Evolutionary conservation across 495 filamentous ascomycete genomes (phyloP), one percentile per base, ranked within the genome.

Genomic region (Beverwykella pulmonaria): DNA sequence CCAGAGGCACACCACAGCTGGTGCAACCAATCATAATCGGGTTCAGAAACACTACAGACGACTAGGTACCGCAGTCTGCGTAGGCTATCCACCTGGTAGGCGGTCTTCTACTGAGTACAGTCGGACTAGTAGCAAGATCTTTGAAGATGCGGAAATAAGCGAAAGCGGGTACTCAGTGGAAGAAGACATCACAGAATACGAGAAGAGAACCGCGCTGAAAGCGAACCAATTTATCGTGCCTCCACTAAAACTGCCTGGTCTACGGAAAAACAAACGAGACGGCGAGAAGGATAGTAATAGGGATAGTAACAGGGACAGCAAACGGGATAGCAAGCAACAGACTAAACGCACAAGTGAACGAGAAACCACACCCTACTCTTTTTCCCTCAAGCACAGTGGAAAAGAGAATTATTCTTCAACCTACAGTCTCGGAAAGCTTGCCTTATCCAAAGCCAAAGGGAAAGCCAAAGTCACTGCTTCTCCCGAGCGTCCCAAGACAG

Each of bases 371-470:
- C 59, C 59, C 4, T 60, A 48, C n/a, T 32, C 55, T 20, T 50
- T 59, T 0, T 36, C 49, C 6, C 41, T 23, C 17, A 57, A 68
- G 50, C 59, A 71, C 30, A 56, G 65, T 23, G 65, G 69, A 15
- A 71, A 67, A 49, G 68, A 71, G 59, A 71, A 67, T 59, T 22
- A 53, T 3, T 59, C 63, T 10, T 63, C 68, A 48, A 57, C 44
- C 8, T 59, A 65, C 58, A 66, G 44, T 41, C 36, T 64, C n/a
- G 29, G 12, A 5, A 17, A 23, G 5, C 30, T 41, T 20, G 23
- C 29, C 17, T 15, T 19, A 0, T n/a, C 41, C 14, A 53, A 26
- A 26, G 29, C 25, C 29, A 44, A 54, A 41, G 39, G 32, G 12
- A 39, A 60, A 36, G 41, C 48, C 25, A 65, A 61, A 30, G 32